These are phyloP conservation scores for Chimonanthus praecox DNA, from an alignment of 164 flowering plant genomes.

Conservation along the genomic window DNA sequence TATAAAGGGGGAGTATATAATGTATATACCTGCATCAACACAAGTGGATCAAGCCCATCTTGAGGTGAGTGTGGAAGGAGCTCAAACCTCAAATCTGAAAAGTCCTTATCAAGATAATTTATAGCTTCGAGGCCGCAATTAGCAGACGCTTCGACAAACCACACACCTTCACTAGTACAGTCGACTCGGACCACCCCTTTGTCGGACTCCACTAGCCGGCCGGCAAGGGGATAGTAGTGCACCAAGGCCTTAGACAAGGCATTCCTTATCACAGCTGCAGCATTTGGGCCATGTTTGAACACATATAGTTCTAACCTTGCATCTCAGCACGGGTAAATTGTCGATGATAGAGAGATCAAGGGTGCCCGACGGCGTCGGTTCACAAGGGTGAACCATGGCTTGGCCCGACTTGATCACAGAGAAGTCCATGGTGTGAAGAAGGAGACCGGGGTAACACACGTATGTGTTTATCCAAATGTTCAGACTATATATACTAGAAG, in stretches of 20 bases:
- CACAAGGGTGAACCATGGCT: slow-evolving; percentile 29
- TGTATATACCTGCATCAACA: slow-evolving; percentile 35
- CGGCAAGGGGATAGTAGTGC: slow-evolving; percentile 67
- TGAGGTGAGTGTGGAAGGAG: slow-evolving; percentile 36
- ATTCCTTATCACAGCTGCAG: slow-evolving; percentile 28
- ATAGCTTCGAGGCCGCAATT: slow-evolving; percentile 32
- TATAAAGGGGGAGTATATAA: too few species aligned
- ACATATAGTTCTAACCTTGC: slow-evolving; percentile 53
- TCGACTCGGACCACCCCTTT: slow-evolving; percentile 30
- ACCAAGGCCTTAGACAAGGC: slow-evolving; percentile 56
- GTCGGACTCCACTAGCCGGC: slow-evolving; percentile 31
- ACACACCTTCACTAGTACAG: slow-evolving; percentile 46
- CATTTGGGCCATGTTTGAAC: slow-evolving; percentile 31
- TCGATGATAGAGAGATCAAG: slow-evolving; percentile 48
- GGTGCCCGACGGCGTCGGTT: slow-evolving; percentile 29
- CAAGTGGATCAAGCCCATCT: slow-evolving; percentile 33
- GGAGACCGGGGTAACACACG: too few species aligned
- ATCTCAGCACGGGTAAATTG: slow-evolving; percentile 31
- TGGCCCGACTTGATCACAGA: slow-evolving; percentile 27
- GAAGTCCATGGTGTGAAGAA: slow-evolving; percentile 21
- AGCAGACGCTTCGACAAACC: slow-evolving; percentile 54
- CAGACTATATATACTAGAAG: too few species aligned
- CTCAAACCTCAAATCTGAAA: slow-evolving; percentile 26
- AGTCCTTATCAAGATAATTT: slow-evolving; percentile 32
- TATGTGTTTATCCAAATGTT: too few species aligned